Evolutionary conservation across 2,329 filamentous ascomycete genomes (phyloP), one percentile per base, ranked within the genome.

Genomic region (Didymella segeticola): DNA sequence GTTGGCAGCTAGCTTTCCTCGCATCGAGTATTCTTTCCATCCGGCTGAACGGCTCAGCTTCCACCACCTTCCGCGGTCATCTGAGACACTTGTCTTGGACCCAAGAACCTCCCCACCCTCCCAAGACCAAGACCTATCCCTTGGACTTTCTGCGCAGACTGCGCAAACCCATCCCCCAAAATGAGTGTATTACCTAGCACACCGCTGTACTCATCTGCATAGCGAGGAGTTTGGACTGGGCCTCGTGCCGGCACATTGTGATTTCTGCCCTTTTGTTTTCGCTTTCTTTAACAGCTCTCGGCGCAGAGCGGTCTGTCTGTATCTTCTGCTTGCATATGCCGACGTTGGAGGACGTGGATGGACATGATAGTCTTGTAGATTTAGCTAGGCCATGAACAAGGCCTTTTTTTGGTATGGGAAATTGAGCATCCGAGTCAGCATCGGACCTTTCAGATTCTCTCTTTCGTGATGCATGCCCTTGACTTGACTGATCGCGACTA

Each of bases 181-280:
- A 50, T 56, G 38, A 46, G 15, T 55, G 53, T 53, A 52, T 37
- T 25, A 54, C 45, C 43, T 49, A 52, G 19, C 38, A 43, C 38
- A 47, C 47, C 47, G 49, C 57, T 62, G 58, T 66, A 65, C 56
- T 57, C 54, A 57, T 57, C 53, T 66, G 67, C 66, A 71, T 71
- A 71, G 68, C 68, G 68, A 63, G 68, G 68, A 64, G 68, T 71
- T 68, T 57, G 46, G 34, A n/a, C 47, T 36, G 47, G 52, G n/a
- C n/a, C 25, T 30, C 26, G 22, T 17, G 30, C 51, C 45, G 51
- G 39, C 27, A 45, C 29, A 26, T 53, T 60, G 43, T 61, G 53
- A 60, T 61, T 52, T 60, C 56, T n/a, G n/a, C n/a, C n/a, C n/a
- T n/a, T n/a, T n/a, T n/a, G n/a, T 54, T 54, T 58, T 58, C 55